phyloP scores from a whole-genome alignment of 108 stramenopile genomes.

The Nitzschia sp. region DNA sequence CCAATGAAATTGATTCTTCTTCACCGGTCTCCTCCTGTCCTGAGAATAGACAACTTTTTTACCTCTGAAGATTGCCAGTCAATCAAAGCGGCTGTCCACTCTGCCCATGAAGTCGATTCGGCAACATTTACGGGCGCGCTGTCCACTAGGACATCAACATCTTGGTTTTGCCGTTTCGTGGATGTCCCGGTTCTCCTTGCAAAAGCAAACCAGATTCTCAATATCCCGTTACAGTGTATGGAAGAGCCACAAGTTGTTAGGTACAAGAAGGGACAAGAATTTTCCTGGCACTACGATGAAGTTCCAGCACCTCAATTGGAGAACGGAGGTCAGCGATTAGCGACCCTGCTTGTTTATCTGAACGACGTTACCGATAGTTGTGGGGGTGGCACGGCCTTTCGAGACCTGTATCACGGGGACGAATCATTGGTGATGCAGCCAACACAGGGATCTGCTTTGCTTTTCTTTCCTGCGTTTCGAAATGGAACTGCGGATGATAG shows the following conservation, averaged over 20 bases:
- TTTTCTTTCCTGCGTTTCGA: constrained; percentile 70
- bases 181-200: constrained; percentile 59
- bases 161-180: constrained; percentile 74
- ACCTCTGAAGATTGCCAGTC: constrained; percentile 55
- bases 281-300: constrained; percentile 84
- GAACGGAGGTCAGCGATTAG: constrained; percentile 81
- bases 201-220: constrained; percentile 56
- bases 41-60: constrained; percentile 76
- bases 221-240: constrained; percentile 51
- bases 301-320: constrained; percentile 46
- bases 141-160: constrained; percentile 77
- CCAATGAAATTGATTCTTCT: constrained; percentile 57
- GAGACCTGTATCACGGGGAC: constrained; percentile 45
- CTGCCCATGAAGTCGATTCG: constrained; percentile 49
- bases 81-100: constrained; percentile 1
- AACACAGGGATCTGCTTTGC: constrained; percentile 54
- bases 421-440: constrained; percentile 59
- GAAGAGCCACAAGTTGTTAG: constrained; percentile 85
- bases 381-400: constrained; percentile 79
- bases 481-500: constrained; percentile 66
- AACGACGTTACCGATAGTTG: constrained; percentile 65
- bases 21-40: constrained; percentile 73
- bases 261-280: constrained; percentile 72
- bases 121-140: constrained; percentile 62
- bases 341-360: constrained; percentile 85